phyloP scores from a whole-genome alignment of 2,329 filamentous ascomycete species.

The Nothopassalora personata region DNA sequence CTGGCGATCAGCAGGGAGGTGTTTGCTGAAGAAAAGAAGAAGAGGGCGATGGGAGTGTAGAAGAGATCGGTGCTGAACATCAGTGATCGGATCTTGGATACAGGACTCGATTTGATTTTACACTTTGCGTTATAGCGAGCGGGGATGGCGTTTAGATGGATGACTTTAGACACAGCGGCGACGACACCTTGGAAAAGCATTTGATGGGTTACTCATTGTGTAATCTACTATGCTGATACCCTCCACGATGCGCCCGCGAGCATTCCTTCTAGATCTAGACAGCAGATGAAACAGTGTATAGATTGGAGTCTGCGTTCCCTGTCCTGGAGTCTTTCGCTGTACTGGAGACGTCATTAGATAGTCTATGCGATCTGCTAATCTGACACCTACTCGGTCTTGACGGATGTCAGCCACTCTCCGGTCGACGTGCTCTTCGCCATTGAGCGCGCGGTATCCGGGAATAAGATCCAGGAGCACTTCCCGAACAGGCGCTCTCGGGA shows the following conservation, averaged over 20 bases:
- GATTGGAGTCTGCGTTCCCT: not conserved
- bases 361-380: too few species aligned
- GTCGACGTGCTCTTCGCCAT: too few species aligned
- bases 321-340: too few species aligned
- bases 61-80: not conserved
- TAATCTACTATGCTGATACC: slow-evolving; percentile 1
- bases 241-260: not conserved
- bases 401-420: too few species aligned
- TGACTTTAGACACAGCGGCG: not conserved
- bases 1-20: slow-evolving; percentile 87
- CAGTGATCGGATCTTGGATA: not conserved
- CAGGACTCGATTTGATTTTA: not conserved
- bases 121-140: slow-evolving; percentile 1
- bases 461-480: too few species aligned
- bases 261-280: not conserved
- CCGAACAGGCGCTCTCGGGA: too few species aligned
- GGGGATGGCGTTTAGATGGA: slow-evolving; percentile 1
- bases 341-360: too few species aligned
- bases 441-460: too few species aligned
- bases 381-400: too few species aligned
- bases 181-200: not conserved
- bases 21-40: slow-evolving; percentile 81
- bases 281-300: not conserved
- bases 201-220: not conserved
- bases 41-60: slow-evolving; percentile 30